Conservation (phyloP, 495 filamentous ascomycete species). For the Hypoxylon intermedium region DNA sequence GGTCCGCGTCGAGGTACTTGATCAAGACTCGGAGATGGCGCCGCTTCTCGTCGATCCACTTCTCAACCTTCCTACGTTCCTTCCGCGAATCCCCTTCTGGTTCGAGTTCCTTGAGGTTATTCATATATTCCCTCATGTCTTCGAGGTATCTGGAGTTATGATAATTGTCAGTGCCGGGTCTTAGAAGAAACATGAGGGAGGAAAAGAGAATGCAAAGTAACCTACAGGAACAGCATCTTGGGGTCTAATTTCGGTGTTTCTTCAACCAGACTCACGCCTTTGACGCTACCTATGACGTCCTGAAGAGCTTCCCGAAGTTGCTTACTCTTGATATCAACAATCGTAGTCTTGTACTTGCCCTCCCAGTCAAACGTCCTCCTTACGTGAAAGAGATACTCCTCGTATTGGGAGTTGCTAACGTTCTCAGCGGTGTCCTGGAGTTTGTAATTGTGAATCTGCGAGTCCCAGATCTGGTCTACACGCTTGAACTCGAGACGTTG, state of each 20-base stretch:
- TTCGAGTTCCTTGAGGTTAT: constrained; percentile 66
- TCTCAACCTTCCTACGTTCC: constrained; percentile 65
- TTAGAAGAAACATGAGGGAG: no score
- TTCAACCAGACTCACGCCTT: constrained; percentile 79
- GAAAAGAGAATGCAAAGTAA: neutral
- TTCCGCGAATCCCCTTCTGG: constrained; percentile 58
- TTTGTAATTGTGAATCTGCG: constrained; percentile 80
- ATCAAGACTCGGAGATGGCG: constrained; percentile 79
- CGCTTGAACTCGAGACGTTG: constrained; percentile 81
- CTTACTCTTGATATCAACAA: constrained; percentile 88
- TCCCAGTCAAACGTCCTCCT: constrained; percentile 87
- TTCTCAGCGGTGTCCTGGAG: constrained; percentile 81
- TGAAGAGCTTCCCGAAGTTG: constrained; percentile 73
- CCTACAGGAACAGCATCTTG: constrained; percentile 80
- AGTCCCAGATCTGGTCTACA: constrained; percentile 85
- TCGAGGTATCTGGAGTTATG: constrained; percentile 65
- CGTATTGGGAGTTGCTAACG: constrained; percentile 74
- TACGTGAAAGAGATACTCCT: constrained; percentile 86
- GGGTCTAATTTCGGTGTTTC: constrained; percentile 82
- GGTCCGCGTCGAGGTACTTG: constrained; percentile 84
- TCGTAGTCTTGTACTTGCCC: constrained; percentile 78
- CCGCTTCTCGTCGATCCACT: constrained; percentile 70
- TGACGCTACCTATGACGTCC: constrained; percentile 81
- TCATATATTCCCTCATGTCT: constrained; percentile 70
- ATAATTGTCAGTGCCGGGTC: no score